A percentile compares a stretch with the other conserved stretches of the same genome.
These are phyloP conservation scores for Eimeria necatrix DNA, from an alignment of 169 alveolate species.

Conservation along the genomic window DNA sequence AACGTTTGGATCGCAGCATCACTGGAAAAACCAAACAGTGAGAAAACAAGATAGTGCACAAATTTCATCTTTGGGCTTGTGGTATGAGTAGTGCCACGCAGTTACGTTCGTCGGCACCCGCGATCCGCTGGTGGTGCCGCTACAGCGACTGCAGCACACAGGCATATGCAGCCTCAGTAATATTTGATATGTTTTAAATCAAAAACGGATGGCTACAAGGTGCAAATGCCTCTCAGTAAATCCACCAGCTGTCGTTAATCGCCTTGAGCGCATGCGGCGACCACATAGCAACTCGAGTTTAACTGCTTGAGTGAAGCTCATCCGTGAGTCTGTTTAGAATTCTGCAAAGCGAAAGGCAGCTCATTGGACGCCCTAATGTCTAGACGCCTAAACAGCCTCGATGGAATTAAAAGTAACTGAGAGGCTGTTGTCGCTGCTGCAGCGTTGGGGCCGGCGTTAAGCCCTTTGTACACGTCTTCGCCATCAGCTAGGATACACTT, in stretches of 20 bases:
- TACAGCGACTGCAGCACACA: conserved; percentile 1
- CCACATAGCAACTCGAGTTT: background rate
- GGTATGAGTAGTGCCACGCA: background rate
- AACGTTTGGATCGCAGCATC: background rate
- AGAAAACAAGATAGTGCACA: background rate
- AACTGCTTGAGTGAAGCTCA: too few species aligned
- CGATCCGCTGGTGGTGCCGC: conserved; percentile 23
- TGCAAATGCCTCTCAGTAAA: background rate
- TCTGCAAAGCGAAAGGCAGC: too few species aligned
- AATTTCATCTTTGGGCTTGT: background rate
- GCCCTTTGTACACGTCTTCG: background rate
- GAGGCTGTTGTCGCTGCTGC: background rate
- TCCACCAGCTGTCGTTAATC: background rate
- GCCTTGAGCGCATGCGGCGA: background rate
- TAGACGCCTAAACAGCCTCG: too few species aligned
- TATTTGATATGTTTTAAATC: background rate
- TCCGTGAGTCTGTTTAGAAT: too few species aligned
- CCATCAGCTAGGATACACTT: background rate
- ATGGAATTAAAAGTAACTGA: background rate
- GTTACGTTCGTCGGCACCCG: background rate
- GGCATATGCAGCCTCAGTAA: background rate
- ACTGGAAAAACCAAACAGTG: background rate
- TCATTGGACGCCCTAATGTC: too few species aligned
- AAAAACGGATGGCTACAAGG: background rate
- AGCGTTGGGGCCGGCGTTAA: background rate